Conservation (phyloP, 768 basidiomycete species). For the Lactarius psammicola region DNA sequence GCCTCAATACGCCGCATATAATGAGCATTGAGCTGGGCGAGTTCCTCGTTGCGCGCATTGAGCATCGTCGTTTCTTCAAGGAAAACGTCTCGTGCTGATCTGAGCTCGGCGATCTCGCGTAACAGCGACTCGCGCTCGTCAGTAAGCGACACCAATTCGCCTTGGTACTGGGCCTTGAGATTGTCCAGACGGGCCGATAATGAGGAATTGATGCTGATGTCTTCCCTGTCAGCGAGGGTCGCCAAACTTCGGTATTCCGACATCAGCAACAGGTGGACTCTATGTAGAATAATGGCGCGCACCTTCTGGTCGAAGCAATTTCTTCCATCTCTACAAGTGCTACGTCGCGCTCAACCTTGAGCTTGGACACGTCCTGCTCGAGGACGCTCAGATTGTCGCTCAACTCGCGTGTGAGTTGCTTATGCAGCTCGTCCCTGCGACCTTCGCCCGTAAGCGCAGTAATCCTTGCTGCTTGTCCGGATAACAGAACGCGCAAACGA, state of each 20-base stretch:
- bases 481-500: slow-evolving; percentile 76
- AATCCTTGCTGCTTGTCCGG: slow-evolving; percentile 85
- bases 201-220: slow-evolving; percentile 50
- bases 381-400: slow-evolving; percentile 70
- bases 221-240: slow-evolving; percentile 27
- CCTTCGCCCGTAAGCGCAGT: slow-evolving; percentile 82
- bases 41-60: slow-evolving; percentile 88
- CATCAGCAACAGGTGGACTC: background rate
- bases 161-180: slow-evolving; percentile 83
- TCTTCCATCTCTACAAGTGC: slow-evolving; percentile 93
- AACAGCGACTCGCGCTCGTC: slow-evolving; percentile 75
- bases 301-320: slow-evolving; percentile 74
- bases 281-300: slow-evolving; percentile 30
- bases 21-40: slow-evolving; percentile 83
- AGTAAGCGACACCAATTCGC: slow-evolving; percentile 81
- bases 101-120: slow-evolving; percentile 84
- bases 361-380: slow-evolving; percentile 81
- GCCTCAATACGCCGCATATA: slow-evolving; percentile 76
- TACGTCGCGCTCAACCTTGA: slow-evolving; percentile 89
- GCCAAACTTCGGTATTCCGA: slow-evolving; percentile 27
- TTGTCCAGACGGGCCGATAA: slow-evolving; percentile 83
- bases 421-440: slow-evolving; percentile 72
- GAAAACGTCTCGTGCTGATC: slow-evolving; percentile 79
- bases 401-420: slow-evolving; percentile 77
- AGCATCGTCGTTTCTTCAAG: slow-evolving; percentile 90